These are phyloP conservation scores for Coprinopsis marcescibilis DNA, from an alignment of 768 basidiomycete species.

Conservation along the genomic window DNA sequence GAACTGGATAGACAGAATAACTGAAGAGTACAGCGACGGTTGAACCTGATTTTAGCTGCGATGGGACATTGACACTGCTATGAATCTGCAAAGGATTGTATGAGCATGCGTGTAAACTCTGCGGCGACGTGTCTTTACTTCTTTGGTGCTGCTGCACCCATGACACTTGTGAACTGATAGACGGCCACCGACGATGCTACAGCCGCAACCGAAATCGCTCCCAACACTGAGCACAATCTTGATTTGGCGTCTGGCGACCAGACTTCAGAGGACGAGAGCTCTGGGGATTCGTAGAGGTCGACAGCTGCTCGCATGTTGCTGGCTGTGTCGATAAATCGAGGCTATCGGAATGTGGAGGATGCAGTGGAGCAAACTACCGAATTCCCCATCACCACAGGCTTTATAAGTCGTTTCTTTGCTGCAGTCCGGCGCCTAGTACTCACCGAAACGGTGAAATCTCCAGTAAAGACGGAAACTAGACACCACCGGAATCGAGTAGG, in stretches of 20 bases:
- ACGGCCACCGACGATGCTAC: constrained; percentile 28
- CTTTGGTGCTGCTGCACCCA: constrained; percentile 18
- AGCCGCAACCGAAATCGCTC: constrained; percentile 26
- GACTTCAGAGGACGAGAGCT: constrained; percentile 33
- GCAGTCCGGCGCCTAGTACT: neutral
- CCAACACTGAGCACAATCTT: constrained; percentile 23
- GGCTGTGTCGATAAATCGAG: neutral
- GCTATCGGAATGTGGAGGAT: neutral
- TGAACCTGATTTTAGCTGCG: too few species aligned
- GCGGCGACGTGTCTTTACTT: too few species aligned
- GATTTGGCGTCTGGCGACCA: constrained; percentile 25
- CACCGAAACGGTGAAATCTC: neutral
- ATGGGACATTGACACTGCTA: too few species aligned
- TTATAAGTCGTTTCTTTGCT: neutral
- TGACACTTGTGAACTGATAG: constrained; percentile 24
- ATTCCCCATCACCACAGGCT: neutral
- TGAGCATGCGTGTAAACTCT: too few species aligned
- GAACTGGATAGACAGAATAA: too few species aligned
- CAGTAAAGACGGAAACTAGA: too few species aligned
- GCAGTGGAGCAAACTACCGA: neutral
- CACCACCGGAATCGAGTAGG: too few species aligned
- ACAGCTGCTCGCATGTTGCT: constrained; percentile 28
- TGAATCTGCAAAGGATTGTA: too few species aligned
- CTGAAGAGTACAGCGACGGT: too few species aligned
- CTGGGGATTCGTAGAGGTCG: constrained; percentile 34